These are phyloP conservation scores for Globisporangium spiculum DNA, from an alignment of 352 stramenopile genomes.

Conservation along the genomic window DNA sequence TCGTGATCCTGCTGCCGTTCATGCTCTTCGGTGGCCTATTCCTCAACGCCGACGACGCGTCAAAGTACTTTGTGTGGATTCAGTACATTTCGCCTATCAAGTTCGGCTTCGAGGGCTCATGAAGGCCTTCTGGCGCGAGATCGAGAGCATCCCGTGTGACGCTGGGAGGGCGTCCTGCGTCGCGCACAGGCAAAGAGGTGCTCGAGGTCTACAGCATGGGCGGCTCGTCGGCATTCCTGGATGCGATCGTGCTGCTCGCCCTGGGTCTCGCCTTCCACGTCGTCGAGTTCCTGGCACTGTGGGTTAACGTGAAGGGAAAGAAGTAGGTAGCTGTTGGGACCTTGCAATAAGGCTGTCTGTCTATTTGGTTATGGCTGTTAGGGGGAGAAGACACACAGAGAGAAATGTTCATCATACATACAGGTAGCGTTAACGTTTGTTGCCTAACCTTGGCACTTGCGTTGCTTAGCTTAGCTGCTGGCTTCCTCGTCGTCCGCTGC, in stretches of 20 bases:
- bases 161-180: not conserved
- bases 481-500: constrained; percentile 13
- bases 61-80: constrained; percentile 53
- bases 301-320: constrained; percentile 21
- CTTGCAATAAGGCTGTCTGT: not conserved
- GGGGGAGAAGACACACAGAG: not conserved
- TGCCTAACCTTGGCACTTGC: not conserved
- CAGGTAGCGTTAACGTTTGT: not conserved
- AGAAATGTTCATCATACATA: not conserved
- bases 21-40: constrained; percentile 50
- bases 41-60: constrained; percentile 33
- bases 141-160: constrained; percentile 35
- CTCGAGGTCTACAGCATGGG: constrained; percentile 48
- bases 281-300: constrained; percentile 34
- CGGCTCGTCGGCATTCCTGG: constrained; percentile 18
- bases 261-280: constrained; percentile 34
- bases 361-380: not conserved
- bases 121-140: constrained; percentile 41
- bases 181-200: constrained; percentile 18
- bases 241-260: constrained; percentile 31
- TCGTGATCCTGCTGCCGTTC: constrained; percentile 45
- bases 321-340: not conserved
- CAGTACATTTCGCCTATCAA: constrained; percentile 61
- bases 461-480: not conserved
- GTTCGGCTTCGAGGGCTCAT: constrained; percentile 47